Evolutionary conservation across 139 green algal genomes (phyloP), one percentile per base, ranked within the genome.

Genomic region (Trebouxia sp.): DNA sequence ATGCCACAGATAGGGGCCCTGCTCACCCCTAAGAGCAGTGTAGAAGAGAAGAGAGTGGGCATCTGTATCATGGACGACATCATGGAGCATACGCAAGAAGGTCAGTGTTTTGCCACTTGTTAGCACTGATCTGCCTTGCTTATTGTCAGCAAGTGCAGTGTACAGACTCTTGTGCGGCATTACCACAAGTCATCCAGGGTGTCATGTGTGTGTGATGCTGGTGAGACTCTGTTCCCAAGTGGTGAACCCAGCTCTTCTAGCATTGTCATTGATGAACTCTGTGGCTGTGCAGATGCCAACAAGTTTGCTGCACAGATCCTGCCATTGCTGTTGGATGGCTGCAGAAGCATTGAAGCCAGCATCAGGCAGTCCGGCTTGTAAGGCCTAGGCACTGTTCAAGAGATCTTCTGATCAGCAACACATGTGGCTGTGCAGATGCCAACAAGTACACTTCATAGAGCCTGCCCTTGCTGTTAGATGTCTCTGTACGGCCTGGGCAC

Each of bases 21-120:
- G 48, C 47, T 85, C 42, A 38, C n/a, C 6, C 35, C 37, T 8
- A 38, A 22, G 45, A 26, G 83, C 28, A 72, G 80, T 0, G 20
- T 87, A 24, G 90, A 94, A 83, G 96, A 99, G 85, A 88, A 90
- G 22, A 87, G 96, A 51, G 92, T 98, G 42, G 95, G 89, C 32
- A 86, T 99, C 32, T 98, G 95, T 82, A 81, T 99, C 56, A 91
- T 99, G 74, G 95, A 98, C 62, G 95, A 98, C 84, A 87, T 98
- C 48, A 72, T 98, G 48, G 93, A 98, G 87, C 87, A 98, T 87
- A 90, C 83, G 2, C 80, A 91, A 10, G 85, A 85, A 26, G 74
- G 80, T 84, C 4, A 22, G 51, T 47, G 65, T 65, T 47, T 32
- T n/a, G 11, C 28, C 15, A 35, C 14, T 47, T 43, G 11, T n/a